Conservation (phyloP, 1,284 basidiomycete species). For the Fomitopsis schrenkii region DNA sequence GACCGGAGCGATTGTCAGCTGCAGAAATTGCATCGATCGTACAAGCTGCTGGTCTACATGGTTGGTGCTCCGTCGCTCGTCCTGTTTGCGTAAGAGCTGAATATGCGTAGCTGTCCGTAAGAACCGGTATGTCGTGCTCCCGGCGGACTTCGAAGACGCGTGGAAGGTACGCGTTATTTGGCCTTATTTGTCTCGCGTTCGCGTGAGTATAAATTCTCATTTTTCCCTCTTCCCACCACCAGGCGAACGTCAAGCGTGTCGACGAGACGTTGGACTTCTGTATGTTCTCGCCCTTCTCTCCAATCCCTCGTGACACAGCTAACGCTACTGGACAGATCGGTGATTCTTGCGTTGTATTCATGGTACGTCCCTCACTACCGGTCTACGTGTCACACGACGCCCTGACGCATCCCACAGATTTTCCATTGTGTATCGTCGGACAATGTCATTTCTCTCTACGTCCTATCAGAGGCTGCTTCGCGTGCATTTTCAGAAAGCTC, state of each 20-base stretch:
- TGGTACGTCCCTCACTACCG: constrained; percentile 12
- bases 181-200: constrained; percentile 36
- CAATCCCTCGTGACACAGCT: constrained; percentile 4
- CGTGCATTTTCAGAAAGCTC: constrained; percentile 14
- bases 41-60: constrained; percentile 97
- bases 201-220: constrained; percentile 30
- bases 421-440: constrained; percentile 30
- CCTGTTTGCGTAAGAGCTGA: not conserved
- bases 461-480: not conserved
- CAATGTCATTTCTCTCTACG: constrained; percentile 25
- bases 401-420: constrained; percentile 11
- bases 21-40: constrained; percentile 97
- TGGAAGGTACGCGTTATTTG: constrained; percentile 84
- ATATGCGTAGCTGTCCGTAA: constrained; percentile 80
- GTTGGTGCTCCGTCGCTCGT: constrained; percentile 35
- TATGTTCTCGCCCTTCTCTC: constrained; percentile 39
- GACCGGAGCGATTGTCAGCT: constrained; percentile 93
- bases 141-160: constrained; percentile 97
- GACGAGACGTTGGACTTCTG: constrained; percentile 97
- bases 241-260: constrained; percentile 91
- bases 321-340: constrained; percentile 37
- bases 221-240: constrained; percentile 26
- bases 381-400: not conserved
- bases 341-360: constrained; percentile 30
- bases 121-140: constrained; percentile 96